phyloP scores from a whole-genome alignment of 78 protist genomes.

The Pelomyxa schiedti region DNA sequence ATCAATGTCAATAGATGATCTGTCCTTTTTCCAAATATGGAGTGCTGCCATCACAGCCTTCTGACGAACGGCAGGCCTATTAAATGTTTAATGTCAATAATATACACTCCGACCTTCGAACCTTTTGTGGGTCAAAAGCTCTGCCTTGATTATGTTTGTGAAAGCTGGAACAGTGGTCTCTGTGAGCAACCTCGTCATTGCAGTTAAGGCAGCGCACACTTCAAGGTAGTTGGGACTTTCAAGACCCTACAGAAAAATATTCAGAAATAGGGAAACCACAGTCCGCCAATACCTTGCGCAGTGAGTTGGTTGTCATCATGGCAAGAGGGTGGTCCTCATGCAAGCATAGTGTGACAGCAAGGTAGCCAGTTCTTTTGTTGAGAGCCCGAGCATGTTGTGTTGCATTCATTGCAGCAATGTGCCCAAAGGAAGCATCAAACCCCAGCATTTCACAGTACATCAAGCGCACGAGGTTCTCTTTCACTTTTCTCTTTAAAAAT shows the following conservation, averaged over 20 bases:
- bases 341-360: constrained; percentile 33
- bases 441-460: constrained; percentile 54
- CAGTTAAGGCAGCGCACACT: constrained; percentile 32
- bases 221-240: constrained; percentile 12
- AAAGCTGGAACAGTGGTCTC: constrained; percentile 27
- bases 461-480: constrained; percentile 45
- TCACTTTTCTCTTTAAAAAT: constrained; percentile 2
- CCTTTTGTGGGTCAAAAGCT: too few relatives aligned
- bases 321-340: constrained; percentile 35
- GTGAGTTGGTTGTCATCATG: constrained; percentile 39
- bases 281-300: too few relatives aligned
- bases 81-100: too few relatives aligned
- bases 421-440: constrained; percentile 37
- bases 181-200: constrained; percentile 13
- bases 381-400: constrained; percentile 23
- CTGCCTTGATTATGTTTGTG: too few relatives aligned
- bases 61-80: constrained; percentile 30
- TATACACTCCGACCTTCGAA: too few relatives aligned
- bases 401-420: constrained; percentile 40
- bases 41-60: constrained; percentile 27
- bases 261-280: too few relatives aligned
- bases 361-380: constrained; percentile 42
- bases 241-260: too few relatives aligned
- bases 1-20: too few relatives aligned
- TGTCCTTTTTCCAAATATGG: constrained; percentile 5